Percentiles rank a stretch among this genome's conserved stretches.
These are phyloP conservation scores for Trichoderma semiorbis DNA, from an alignment of 2,329 filamentous ascomycete genomes.

Conservation along the genomic window DNA sequence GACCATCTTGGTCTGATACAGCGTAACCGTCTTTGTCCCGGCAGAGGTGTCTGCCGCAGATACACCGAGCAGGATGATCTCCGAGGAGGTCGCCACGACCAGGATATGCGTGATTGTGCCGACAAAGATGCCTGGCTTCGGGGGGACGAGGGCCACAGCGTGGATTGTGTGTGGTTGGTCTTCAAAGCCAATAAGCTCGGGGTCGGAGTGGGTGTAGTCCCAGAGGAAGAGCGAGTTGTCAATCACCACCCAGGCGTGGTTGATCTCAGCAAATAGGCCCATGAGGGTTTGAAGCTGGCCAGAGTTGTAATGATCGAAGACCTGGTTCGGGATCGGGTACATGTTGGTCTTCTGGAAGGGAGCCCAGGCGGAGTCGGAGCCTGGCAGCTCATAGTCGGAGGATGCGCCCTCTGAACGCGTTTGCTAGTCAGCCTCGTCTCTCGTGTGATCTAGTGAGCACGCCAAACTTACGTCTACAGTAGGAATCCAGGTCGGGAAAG, in stretches of 20 bases:
- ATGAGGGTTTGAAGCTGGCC: constrained; percentile 87
- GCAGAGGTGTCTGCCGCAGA: constrained; percentile 61
- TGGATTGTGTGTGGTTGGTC: constrained; percentile 86
- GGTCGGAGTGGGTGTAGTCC: constrained; percentile 94
- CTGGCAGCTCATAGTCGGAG: constrained; percentile 82
- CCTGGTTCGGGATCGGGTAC: constrained; percentile 85
- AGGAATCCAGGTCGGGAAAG: constrained; percentile 86
- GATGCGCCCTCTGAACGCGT: constrained; percentile 74
- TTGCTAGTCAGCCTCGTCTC: constrained; percentile 25
- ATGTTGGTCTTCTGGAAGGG: constrained; percentile 85
- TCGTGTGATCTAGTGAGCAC: background rate
- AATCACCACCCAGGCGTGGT: constrained; percentile 92
- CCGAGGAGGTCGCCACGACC: constrained; percentile 79
- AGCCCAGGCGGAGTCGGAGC: constrained; percentile 66
- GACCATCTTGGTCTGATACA: constrained; percentile 88
- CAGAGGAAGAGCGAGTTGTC: constrained; percentile 95
- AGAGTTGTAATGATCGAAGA: constrained; percentile 89
- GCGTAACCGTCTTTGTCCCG: constrained; percentile 67
- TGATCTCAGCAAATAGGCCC: constrained; percentile 91
- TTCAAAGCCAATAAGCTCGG: constrained; percentile 87
- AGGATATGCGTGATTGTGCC: constrained; percentile 81
- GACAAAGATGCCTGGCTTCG: constrained; percentile 84
- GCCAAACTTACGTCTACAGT: constrained; percentile 71
- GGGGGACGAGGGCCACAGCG: constrained; percentile 81
- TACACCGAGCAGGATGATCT: constrained; percentile 87